Base-by-base conservation (phyloP, 2,329 filamentous ascomycete species). In the Golovinomyces cichoracearum region DNA sequence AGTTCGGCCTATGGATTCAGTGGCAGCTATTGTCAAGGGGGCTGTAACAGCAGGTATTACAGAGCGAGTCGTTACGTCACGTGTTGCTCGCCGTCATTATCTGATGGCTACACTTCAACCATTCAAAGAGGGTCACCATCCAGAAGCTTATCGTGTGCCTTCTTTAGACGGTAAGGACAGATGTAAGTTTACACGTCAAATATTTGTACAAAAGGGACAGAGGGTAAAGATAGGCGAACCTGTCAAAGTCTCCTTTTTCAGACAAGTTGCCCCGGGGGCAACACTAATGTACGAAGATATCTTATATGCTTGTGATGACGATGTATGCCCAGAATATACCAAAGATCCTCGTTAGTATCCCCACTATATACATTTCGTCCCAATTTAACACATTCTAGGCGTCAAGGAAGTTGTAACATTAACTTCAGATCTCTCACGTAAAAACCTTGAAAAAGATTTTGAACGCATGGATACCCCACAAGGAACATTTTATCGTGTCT, bases 211-310 rank as follows among this genome's bases (percentile, higher is more conserved):
- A 60, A 95, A 94, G 68, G 90, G 90, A 15, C 90, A 98, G 64
- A 81, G 92, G 64, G 86, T 98, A 66, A 95, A 95, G 78, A 95
- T 93, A 63, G 90, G 90, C 58, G 90, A 98, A 66, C 88, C 90
- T 1, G 88, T 95, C 66, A 95, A 95, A 71, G 90, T 95, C 41
- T 93, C 83, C 9, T 95, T 95, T 67, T 95, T 98, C 77, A 73
- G 90, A 64, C 90, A 95, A 64, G 90, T 98, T 49, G 90, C 90
- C 5, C 90, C 90, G 0, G 90, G 90, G 46, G 90, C 90, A 29
- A 95, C 88, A 1, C 76, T 98, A 57, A 95, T 98, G 90, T 98
- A 98, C 63, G 90, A 98, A 68, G 90, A 98, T 66, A 88, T 95
- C 48, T 66, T 95, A 50, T 95, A 94, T 63, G 90, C 88, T 47